Base-by-base conservation (phyloP, 2,329 filamentous ascomycete species). In the Fusarium sp. region DNA sequence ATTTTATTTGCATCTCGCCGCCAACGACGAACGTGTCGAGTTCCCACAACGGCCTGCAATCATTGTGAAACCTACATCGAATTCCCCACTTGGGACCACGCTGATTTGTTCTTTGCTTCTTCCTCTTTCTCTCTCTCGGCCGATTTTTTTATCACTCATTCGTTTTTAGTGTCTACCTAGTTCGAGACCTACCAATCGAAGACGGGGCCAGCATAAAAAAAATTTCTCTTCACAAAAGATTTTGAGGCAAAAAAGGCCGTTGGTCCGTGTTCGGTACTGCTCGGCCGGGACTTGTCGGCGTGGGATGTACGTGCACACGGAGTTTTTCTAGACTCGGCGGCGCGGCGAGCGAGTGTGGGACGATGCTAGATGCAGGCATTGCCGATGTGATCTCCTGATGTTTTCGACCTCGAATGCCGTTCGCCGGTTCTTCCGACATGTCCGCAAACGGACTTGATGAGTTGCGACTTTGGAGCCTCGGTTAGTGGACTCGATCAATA, bases 211-310 rank as follows among this genome's bases (percentile, higher is more conserved):
- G 51, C 38, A 40, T 18, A 8, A 27, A 51, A 25, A 29, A 46
- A 46, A 54, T 55, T 25, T 27, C 42, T 18, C 38, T 18, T 59
- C 23, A 20, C 42, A 36, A 53, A 36, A 31, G 40, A 36, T 55
- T 62, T 18, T 53, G 44, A 50, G 57, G 25, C 50, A 13, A 38
- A 60, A 58, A 60, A 58, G 62, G 57, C 59, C 60, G 57, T 64
- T 64, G 69, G 67, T 55, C 67, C 64, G 64, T 63, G 59, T 62
- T 69, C 67, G 72, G 72, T 66, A 71, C 53, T 72, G 73, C 64
- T 69, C 67, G 69, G 73, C 72, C 69, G 69, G 65, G 60, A 71
- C 61, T 71, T 66, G 65, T 63, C 60, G 66, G 57, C 57, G 63
- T 62, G 56, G 51, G 18, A 42, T 42, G 38, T 49, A 34, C 40